These are phyloP conservation scores for Udeniomyces megalosporus DNA, from an alignment of 768 basidiomycete species.

Conservation along the genomic window DNA sequence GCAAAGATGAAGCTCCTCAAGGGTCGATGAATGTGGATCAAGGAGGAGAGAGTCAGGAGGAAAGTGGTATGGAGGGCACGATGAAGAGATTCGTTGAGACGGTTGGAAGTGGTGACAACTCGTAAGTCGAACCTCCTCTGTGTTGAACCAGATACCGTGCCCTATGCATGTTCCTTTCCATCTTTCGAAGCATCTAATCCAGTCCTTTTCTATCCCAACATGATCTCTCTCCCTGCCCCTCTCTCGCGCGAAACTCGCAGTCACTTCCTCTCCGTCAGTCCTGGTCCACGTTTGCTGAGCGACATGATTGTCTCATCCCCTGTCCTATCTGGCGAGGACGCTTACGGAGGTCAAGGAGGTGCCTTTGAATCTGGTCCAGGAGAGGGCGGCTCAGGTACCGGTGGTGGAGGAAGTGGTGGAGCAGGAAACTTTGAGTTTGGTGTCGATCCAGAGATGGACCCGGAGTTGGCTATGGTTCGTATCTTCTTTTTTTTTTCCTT, in stretches of 20 bases:
- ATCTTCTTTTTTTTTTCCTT: no score
- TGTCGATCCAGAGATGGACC: slow-evolving; percentile 87
- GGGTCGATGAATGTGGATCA: background rate
- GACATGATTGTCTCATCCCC: slow-evolving; percentile 66
- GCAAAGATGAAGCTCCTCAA: slow-evolving; percentile 31
- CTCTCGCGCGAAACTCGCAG: slow-evolving; percentile 30
- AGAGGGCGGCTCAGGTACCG: slow-evolving; percentile 32
- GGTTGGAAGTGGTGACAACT: slow-evolving; percentile 62
- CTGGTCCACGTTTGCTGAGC: slow-evolving; percentile 57
- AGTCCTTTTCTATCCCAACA: no score
- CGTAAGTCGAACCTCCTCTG: slow-evolving; percentile 38
- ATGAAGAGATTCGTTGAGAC: slow-evolving; percentile 70
- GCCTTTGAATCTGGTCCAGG: slow-evolving; percentile 17
- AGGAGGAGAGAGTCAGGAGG: slow-evolving; percentile 19
- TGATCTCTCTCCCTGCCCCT: no score
- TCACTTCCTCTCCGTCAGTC: slow-evolving; percentile 62
- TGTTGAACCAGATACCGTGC: background rate
- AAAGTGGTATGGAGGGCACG: slow-evolving; percentile 47
- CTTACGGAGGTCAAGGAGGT: slow-evolving; percentile 22
- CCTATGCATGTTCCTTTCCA: background rate
- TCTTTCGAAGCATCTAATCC: no score
- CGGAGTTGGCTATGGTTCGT: slow-evolving; percentile 90
- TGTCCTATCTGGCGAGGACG: slow-evolving; percentile 61
- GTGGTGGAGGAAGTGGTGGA: slow-evolving; percentile 34
- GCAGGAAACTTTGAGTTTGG: slow-evolving; percentile 61